Percentiles rank a stretch among this genome's conserved stretches.
Conservation (phyloP, 2,329 filamentous ascomycete genomes). For the Penicillium glabrum region DNA sequence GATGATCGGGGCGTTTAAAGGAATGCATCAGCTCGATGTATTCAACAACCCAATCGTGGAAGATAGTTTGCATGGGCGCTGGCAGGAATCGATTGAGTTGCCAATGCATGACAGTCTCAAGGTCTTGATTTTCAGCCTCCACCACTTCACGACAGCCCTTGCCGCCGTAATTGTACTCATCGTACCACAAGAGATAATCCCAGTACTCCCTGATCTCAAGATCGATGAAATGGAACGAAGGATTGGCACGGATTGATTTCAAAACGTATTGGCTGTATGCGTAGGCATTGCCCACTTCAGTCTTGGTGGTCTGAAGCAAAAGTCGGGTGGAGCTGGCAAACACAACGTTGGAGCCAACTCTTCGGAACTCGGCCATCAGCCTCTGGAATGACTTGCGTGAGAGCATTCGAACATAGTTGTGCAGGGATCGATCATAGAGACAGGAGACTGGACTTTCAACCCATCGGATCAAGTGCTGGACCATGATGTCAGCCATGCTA, state of each 20-base stretch:
- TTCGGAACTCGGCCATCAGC: slow-evolving; percentile 92
- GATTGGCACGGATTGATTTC: slow-evolving; percentile 94
- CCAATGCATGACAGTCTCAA: slow-evolving; percentile 98
- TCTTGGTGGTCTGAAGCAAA: slow-evolving; percentile 91
- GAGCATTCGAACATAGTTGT: slow-evolving; percentile 99
- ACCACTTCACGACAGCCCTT: slow-evolving; percentile 83
- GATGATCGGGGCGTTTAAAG: slow-evolving; percentile 66
- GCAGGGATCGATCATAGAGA: slow-evolving; percentile 89
- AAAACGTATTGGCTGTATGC: slow-evolving; percentile 97
- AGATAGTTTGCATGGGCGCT: slow-evolving; percentile 72
- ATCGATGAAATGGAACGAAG: slow-evolving; percentile 95
- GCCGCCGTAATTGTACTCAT: slow-evolving; percentile 97
- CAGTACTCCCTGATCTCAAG: slow-evolving; percentile 98
- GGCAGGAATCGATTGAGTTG: slow-evolving; percentile 91
- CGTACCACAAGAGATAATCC: slow-evolving; percentile 99
- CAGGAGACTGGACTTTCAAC: slow-evolving; percentile 91
- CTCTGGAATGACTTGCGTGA: slow-evolving; percentile 95
- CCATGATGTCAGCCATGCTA: slow-evolving; percentile 95
- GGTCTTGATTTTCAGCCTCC: slow-evolving; percentile 70
- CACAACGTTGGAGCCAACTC: slow-evolving; percentile 93
- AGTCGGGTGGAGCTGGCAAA: slow-evolving; percentile 89
- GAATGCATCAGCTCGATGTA: slow-evolving; percentile 93
- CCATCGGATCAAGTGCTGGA: slow-evolving; percentile 96
- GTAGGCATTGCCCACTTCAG: slow-evolving; percentile 93
- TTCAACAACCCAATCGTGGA: slow-evolving; percentile 90